Evolutionary conservation across 768 basidiomycete species (phyloP).

Genomic region (Paxillus ammoniavirescens): DNA sequence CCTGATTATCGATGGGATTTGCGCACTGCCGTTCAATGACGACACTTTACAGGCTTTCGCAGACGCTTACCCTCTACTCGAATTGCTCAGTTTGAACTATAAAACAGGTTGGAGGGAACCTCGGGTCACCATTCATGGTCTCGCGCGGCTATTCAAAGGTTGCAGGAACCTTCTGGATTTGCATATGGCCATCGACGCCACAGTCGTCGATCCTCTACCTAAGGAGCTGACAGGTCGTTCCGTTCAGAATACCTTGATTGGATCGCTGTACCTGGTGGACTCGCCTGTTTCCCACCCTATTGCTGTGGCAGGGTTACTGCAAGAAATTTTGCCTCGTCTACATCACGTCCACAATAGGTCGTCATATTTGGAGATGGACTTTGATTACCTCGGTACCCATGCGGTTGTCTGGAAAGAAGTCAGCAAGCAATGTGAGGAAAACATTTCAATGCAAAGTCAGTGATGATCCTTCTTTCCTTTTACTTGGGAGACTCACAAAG

Average conservation of each 20-base stretch:
- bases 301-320: neutral
- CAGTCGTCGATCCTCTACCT: neutral
- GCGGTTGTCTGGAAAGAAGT: no score
- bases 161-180: neutral
- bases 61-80: neutral
- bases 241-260: neutral
- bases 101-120: neutral
- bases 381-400: no score
- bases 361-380: neutral
- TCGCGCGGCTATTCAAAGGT: neutral
- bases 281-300: neutral
- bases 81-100: neutral
- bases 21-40: neutral
- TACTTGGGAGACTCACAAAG: no score
- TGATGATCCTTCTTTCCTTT: no score
- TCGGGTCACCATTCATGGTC: neutral
- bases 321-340: neutral
- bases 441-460: no score
- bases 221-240: neutral
- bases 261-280: neutral
- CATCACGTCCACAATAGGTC: neutral
- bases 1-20: neutral
- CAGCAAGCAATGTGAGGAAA: no score
- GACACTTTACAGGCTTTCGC: neutral
- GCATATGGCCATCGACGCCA: neutral